Evolutionary conservation across 129 eudicot genomes (phyloP).

Genomic region (Erigeron canadensis): DNA sequence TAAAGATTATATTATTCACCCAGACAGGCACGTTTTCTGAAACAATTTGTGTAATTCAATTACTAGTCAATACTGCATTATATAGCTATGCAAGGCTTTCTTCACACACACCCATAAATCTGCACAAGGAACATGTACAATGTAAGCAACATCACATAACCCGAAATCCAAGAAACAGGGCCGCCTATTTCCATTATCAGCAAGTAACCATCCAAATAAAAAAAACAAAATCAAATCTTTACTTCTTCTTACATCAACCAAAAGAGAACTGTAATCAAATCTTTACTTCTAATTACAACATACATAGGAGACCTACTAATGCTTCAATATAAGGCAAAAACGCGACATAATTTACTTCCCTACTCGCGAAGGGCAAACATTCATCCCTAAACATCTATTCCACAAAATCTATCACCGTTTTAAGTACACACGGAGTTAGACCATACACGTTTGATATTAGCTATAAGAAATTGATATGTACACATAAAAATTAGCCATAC

Average conservation of each 20-base stretch:
- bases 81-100: neutral
- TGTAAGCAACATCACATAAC: neutral
- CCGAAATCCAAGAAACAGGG: constrained; percentile 24
- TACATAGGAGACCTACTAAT: neutral
- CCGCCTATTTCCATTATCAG: neutral
- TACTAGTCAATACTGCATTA: constrained; percentile 14
- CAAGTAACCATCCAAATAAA: neutral
- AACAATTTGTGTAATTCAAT: neutral
- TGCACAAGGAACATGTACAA: constrained; percentile 16
- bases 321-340: neutral
- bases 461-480: too few relatives aligned
- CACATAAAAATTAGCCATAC: too few relatives aligned
- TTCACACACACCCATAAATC: constrained; percentile 9
- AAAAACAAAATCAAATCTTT: neutral
- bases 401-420: neutral
- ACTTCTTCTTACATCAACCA: constrained; percentile 7
- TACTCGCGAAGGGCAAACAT: neutral
- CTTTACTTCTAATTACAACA: neutral
- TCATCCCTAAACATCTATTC: neutral
- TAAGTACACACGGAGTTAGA: constrained; percentile 2
- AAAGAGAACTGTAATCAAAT: neutral
- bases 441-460: neutral
- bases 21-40: constrained; percentile 1
- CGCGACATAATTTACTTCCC: neutral
- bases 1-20: neutral